Evolutionary conservation across 768 basidiomycete species (phyloP), one percentile per base, ranked within the genome.

Genomic region (Kwoniella heveanensis): DNA sequence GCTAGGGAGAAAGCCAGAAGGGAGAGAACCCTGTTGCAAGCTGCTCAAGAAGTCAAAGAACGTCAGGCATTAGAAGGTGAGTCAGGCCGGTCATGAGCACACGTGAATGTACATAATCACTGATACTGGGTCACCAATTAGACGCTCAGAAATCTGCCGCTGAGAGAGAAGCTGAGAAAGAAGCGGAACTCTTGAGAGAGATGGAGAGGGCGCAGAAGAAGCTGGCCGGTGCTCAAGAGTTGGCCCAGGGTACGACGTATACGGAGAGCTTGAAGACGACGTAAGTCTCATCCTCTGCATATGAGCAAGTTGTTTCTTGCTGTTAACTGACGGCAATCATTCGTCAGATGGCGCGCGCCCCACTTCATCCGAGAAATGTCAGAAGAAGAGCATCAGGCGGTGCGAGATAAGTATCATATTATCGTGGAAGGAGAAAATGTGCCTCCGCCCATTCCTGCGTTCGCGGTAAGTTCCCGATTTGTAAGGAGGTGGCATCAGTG

Each of bases 1-100:
- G 83, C 83, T 32, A 85, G 85, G 69, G 92, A 95, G 77, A 87
- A 85, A 72, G 85, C 86, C 21, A 81, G 94, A 65, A 89, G 87
- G 78, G 92, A 94, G 81, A 82, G 92, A 70, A 96, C 93, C 0
- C 81, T 99, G 52, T 81, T 99, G 54, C 79, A 92, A 73, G 93
- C 96, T 78, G 96, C 96, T 1, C 92, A 97, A 80, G 95, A 98
- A 76, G 94, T 98, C 30, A 92, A 95, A 74, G 84, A 85, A 25
- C 84, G 84, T 79, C 91, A 88, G 80, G 91, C 89, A 3, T 84
- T 83, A 57, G 90, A 95, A 82, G 90, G 92, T 91, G 57, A 44
- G 74, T 50, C n/a, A n/a, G n/a, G n/a, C n/a, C n/a, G n/a, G n/a
- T n/a, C n/a, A n/a, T n/a, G n/a, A n/a, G n/a, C n/a, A n/a, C n/a